Percentiles rank a stretch among this genome's conserved stretches.
Evolutionary conservation across 179 eudicot genomes (phyloP).

Genomic region (Beta macrorhiza): DNA sequence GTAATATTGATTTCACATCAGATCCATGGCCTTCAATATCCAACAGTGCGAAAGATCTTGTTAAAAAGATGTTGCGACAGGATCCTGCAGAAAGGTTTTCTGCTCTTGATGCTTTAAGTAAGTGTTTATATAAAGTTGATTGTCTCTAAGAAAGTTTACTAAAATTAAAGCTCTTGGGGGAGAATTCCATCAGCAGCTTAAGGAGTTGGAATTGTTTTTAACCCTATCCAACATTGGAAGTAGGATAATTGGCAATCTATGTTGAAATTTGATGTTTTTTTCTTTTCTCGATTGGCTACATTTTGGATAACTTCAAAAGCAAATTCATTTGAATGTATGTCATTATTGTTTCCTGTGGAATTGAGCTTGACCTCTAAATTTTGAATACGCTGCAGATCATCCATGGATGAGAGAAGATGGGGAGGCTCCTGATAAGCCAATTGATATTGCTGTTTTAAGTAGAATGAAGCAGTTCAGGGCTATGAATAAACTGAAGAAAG

Average conservation of each 20-base stretch:
- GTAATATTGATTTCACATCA: conserved; percentile 80
- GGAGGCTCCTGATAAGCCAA: conserved; percentile 94
- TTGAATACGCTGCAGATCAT: conserved; percentile 60
- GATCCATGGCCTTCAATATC: conserved; percentile 98
- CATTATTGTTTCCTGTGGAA: neutral
- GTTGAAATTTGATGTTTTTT: neutral
- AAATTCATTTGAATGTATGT: neutral
- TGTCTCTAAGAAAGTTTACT: neutral
- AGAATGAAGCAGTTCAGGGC: conserved; percentile 99
- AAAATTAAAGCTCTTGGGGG: neutral
- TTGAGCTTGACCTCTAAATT: conserved; percentile 7
- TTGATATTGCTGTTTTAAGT: conserved; percentile 82
- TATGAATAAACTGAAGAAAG: conserved; percentile 98
- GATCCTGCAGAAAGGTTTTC: conserved; percentile 89
- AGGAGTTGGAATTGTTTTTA: neutral
- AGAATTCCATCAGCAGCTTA: neutral
- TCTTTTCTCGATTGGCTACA: neutral
- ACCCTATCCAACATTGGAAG: neutral
- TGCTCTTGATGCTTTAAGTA: conserved; percentile 84
- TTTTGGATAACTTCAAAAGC: neutral
- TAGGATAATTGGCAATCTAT: neutral
- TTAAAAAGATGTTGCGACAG: conserved; percentile 80
- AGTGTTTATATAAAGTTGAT: conserved; percentile 24
- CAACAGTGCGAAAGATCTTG: conserved; percentile 89
- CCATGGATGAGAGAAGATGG: conserved; percentile 99